Evolutionary conservation across 2,329 filamentous ascomycete species (phyloP).

Genomic region (Leptographium lundbergii): DNA sequence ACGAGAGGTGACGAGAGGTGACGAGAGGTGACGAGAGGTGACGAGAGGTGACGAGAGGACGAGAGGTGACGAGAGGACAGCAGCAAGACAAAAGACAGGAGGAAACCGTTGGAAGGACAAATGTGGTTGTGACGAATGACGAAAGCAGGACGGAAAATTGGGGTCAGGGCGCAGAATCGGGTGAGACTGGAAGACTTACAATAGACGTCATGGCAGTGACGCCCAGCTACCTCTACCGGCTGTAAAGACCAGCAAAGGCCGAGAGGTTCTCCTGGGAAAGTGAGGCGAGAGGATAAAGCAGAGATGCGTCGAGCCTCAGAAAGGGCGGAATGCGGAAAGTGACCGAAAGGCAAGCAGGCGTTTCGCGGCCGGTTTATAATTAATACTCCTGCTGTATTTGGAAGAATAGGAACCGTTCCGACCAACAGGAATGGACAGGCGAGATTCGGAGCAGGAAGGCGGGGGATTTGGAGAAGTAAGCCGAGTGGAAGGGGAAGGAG

Average conservation of each 20-base stretch:
- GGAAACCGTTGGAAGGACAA: background rate
- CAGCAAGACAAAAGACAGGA: too few relatives aligned
- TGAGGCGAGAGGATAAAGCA: background rate
- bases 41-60: background rate
- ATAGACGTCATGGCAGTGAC: constrained; percentile 20
- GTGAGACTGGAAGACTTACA: constrained; percentile 14
- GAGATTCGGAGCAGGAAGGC: constrained; percentile 4
- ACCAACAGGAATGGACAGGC: constrained; percentile 3
- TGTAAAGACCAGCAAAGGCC: background rate
- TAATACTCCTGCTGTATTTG: background rate
- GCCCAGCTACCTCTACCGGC: constrained; percentile 6
- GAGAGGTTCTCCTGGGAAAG: background rate
- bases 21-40: background rate
- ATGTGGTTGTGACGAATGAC: background rate
- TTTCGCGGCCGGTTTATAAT: background rate
- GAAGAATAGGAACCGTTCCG: background rate
- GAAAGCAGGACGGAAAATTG: background rate
- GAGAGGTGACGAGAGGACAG: background rate
- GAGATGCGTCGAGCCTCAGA: background rate
- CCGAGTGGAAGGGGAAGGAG: constrained; percentile 4
- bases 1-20: too few relatives aligned
- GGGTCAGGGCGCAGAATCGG: background rate
- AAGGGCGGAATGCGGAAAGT: background rate
- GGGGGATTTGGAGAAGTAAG: background rate
- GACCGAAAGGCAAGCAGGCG: background rate